Percentiles rank a stretch among this genome's conserved stretches.
Evolutionary conservation across 2,329 filamentous ascomycete genomes (phyloP).

Genomic region (Lomentospora prolificans): DNA sequence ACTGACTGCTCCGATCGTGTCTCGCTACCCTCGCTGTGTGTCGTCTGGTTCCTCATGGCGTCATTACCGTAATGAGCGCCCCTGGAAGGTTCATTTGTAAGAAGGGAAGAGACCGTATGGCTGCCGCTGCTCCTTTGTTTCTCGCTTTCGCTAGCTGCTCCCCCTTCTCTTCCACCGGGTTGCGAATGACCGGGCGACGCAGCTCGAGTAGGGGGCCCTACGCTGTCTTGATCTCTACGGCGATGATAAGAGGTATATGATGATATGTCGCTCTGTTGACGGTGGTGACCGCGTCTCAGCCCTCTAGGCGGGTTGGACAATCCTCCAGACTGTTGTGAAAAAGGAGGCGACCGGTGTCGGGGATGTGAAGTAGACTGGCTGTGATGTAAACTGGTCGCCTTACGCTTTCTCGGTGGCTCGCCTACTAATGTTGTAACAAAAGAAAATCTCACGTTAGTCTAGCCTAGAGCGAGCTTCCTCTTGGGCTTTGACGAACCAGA

Average conservation of each 20-base stretch:
- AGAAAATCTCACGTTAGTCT: slow-evolving; percentile 6
- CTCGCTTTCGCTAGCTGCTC: background rate
- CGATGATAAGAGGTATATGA: slow-evolving; percentile 32
- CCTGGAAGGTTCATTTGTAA: slow-evolving; percentile 28
- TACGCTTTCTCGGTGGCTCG: slow-evolving; percentile 78
- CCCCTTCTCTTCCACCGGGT: background rate
- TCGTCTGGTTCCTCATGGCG: slow-evolving; percentile 12
- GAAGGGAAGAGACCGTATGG: slow-evolving; percentile 34
- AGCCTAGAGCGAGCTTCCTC: slow-evolving; percentile 24
- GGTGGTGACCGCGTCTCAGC: slow-evolving; percentile 49
- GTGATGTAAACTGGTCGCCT: slow-evolving; percentile 44
- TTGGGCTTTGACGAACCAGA: slow-evolving; percentile 59
- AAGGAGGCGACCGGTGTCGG: slow-evolving; percentile 7
- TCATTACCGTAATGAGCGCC: background rate
- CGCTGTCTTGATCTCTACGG: slow-evolving; percentile 25
- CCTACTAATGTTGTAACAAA: slow-evolving; percentile 35
- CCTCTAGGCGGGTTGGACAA: slow-evolving; percentile 36
- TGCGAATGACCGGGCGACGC: slow-evolving; percentile 5
- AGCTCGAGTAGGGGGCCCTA: slow-evolving; percentile 17
- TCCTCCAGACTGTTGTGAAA: background rate
- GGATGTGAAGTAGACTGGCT: slow-evolving; percentile 30
- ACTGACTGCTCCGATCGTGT: slow-evolving; percentile 5
- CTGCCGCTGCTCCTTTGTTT: slow-evolving; percentile 13
- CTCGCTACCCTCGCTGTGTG: slow-evolving; percentile 7
- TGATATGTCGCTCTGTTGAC: slow-evolving; percentile 56